These are phyloP conservation scores for Ogataea henricii DNA, from an alignment of 805 yeast genomes.

Conservation along the genomic window DNA sequence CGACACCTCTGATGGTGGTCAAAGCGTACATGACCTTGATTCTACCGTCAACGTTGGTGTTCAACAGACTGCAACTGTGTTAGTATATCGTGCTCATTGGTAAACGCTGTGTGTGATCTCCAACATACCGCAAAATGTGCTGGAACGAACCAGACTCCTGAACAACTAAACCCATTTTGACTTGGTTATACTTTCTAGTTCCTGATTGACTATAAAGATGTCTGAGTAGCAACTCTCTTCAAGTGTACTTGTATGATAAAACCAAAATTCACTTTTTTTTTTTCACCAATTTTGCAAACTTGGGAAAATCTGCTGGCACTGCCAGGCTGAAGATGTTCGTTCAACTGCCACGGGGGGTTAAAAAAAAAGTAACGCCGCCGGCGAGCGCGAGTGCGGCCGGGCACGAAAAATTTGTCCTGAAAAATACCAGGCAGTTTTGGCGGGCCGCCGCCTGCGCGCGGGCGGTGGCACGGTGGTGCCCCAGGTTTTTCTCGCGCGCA, in stretches of 20 bases:
- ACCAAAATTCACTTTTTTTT: slow-evolving; percentile 15
- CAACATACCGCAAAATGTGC: slow-evolving; percentile 98
- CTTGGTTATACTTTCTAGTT: slow-evolving; percentile 9
- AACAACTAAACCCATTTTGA: slow-evolving; percentile 60
- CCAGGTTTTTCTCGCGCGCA: too few relatives aligned
- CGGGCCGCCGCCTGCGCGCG: not conserved
- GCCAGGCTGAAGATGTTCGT: not conserved
- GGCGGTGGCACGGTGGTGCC: too few relatives aligned
- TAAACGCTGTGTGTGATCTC: not conserved
- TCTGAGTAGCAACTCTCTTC: slow-evolving; percentile 7
- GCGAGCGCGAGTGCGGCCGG: too few relatives aligned
- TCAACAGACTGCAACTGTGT: slow-evolving; percentile 78
- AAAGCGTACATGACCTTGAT: slow-evolving; percentile 99
- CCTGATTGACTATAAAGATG: slow-evolving; percentile 10
- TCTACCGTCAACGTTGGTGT: slow-evolving; percentile 99
- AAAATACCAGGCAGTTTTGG: too few relatives aligned
- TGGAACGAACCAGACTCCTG: slow-evolving; percentile 99
- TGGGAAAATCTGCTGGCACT: slow-evolving; percentile 1
- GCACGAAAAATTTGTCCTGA: too few relatives aligned
- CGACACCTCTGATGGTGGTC: slow-evolving; percentile 99
- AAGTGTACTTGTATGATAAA: not conserved
- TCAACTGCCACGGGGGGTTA: not conserved
- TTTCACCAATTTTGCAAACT: slow-evolving; percentile 5
- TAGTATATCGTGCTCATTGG: slow-evolving; percentile 35
- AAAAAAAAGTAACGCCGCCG: too few relatives aligned